A percentile compares a stretch with the other conserved stretches of the same genome.
These are phyloP conservation scores for Sporisorium graminicola DNA, from an alignment of 1,284 basidiomycete genomes.

Conservation along the genomic window DNA sequence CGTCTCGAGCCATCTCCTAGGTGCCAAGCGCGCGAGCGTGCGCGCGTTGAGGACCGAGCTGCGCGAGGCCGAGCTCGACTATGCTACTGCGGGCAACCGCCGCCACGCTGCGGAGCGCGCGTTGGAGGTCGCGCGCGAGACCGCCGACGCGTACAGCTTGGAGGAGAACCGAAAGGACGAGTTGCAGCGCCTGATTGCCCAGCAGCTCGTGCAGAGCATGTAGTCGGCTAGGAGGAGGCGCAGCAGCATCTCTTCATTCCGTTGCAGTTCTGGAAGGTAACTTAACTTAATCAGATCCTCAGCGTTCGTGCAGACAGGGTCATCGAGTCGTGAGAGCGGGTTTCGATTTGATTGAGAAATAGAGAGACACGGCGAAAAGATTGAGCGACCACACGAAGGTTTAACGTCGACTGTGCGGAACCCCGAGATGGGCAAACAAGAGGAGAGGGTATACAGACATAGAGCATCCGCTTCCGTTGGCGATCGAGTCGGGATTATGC, in stretches of 20 bases:
- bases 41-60: conserved; percentile 5
- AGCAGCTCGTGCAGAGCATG: conserved; percentile 10
- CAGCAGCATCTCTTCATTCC: too few species aligned
- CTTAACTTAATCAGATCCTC: too few species aligned
- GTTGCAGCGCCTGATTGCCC: conserved; percentile 13
- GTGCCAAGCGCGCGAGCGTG: conserved; percentile 3
- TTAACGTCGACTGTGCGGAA: too few species aligned
- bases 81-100: neutral
- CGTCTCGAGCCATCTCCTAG: conserved; percentile 18
- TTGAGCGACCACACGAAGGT: too few species aligned
- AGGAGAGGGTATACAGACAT: neutral
- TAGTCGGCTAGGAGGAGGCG: neutral
- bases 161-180: conserved; percentile 51
- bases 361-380: neutral
- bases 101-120: conserved; percentile 15
- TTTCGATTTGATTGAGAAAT: too few species aligned
- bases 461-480: neutral
- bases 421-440: too few species aligned
- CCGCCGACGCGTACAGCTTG: conserved; percentile 40
- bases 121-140: conserved; percentile 34
- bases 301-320: too few species aligned
- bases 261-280: too few species aligned
- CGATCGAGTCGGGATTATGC: neutral
- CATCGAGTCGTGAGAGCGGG: neutral
- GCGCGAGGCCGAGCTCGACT: conserved; percentile 25